Evolutionary conservation across 768 basidiomycete genomes (phyloP), one percentile per base, ranked within the genome.

Genomic region (Podaxis rugospora): DNA sequence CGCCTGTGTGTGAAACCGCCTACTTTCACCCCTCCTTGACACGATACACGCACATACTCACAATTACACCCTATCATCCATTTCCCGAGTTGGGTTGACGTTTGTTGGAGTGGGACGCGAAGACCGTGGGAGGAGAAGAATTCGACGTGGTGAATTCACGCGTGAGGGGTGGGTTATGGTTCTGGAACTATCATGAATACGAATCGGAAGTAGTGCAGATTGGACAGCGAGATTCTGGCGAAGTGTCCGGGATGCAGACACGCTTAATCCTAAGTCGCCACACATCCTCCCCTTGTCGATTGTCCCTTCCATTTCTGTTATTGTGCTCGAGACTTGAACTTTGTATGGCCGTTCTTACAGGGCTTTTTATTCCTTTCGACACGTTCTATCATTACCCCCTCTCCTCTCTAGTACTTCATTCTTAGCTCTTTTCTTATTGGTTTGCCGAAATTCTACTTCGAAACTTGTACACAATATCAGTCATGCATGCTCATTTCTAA

Each of bases 81-180:
- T 6, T 35, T 32, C 55, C 46, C 44, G 16, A 57, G n/a, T 57
- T 57, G 55, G 44, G 21, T 7, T 57, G 2, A 25, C 32, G 18
- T 57, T 57, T 57, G 44, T 57, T 46, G 55, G 46, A 23, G 46
- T 14, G 55, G 42, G 13, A 46, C 11, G 42, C 5, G 55, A 56
- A 23, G 55, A 18, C 36, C 46, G 37, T 25, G 11, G 37, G 52
- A 54, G 37, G 16, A 39, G n/a, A 5, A 1, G 25, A 18, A 6
- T 54, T 23, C 10, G 47, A 44, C n/a, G n/a, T 16, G 14, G 7
- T 16, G n/a, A 44, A 44, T 16, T 18, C 18, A 44, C 47, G 10
- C 47, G 6, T 25, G 4, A 27, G 25, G 47, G 23, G 14, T 27
- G 47, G 47, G 23, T 23, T 25, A 1, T 18, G 40, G n/a, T 42